Base-by-base conservation (phyloP, 805 yeast genomes). In the Pichia occidentalis region DNA sequence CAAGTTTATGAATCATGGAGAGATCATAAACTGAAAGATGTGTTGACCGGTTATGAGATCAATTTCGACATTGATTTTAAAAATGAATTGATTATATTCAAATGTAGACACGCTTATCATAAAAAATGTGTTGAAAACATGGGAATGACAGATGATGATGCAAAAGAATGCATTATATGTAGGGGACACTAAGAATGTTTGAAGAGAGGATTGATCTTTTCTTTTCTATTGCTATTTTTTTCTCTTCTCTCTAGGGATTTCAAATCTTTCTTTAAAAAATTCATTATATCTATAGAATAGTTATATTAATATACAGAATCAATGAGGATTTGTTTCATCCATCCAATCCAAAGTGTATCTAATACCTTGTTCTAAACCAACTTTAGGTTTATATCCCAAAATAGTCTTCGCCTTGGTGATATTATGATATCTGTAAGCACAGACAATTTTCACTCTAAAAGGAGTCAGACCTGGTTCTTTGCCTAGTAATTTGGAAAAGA, bases 381-480 rank as follows among this genome's bases (percentile, higher is more conserved):
- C 88, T 24, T 68, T 71, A 27, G 99, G 98, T 45, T 66, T 64
- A 59, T 92, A 92, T 2, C 82, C 95, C 40, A 92, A 67, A 13
- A 80, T 44, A 10, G 61, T 60, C 54, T 85, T 87, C 4, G 98
- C 97, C 61, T 87, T 90, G 25, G 83, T 52, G 45, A 92, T 87
- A 55, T 88, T 85, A 59, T 90, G 96, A 60, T 92, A 92, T 60
- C 98, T 80, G 45, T 74, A 76, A 16, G 97, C 97, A 62, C 96
- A 86, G 10, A 88, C 88, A 38, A 90, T 78, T 46, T 77, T 82
- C 17, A 87, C 98, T 62, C 97, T 77, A 65, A 90, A 92, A 2
- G 97, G 95, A 2, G 97, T 87, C 45, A 92, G 68, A n/a, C 94
- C 94, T 3, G 97, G 85, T 54, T 86, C 95, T 59, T 84, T 85